phyloP scores from a whole-genome alignment of 768 basidiomycete genomes.

The Myochromella boudieri region DNA sequence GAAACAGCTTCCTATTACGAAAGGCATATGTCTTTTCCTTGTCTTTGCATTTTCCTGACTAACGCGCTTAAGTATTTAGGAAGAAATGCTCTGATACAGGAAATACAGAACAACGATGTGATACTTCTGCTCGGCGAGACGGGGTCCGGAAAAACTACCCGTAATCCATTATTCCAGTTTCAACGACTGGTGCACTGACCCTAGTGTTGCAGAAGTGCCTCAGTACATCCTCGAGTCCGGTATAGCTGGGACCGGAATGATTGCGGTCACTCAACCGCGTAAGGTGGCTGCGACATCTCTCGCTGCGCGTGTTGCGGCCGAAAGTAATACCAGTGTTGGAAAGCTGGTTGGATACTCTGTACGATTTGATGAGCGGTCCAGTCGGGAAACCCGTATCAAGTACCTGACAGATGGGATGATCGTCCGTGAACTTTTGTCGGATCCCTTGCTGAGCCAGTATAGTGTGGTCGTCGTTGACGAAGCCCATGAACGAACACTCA shows the following conservation, averaged over 20 bases:
- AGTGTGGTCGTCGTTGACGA: slow-evolving; percentile 93
- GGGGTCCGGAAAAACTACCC: slow-evolving; percentile 97
- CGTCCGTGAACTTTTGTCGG: slow-evolving; percentile 85
- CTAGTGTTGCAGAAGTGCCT: slow-evolving; percentile 72
- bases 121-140: slow-evolving; percentile 94
- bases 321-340: slow-evolving; percentile 75
- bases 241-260: slow-evolving; percentile 66
- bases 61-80: slow-evolving; percentile 41
- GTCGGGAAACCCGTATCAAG: slow-evolving; percentile 81
- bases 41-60: background rate
- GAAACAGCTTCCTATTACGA: slow-evolving; percentile 73
- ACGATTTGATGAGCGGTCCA: slow-evolving; percentile 86
- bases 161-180: slow-evolving; percentile 32
- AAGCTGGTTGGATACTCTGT: slow-evolving; percentile 89
- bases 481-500: slow-evolving; percentile 92
- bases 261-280: slow-evolving; percentile 94
- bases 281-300: slow-evolving; percentile 94
- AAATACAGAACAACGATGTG: slow-evolving; percentile 76
- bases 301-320: slow-evolving; percentile 86
- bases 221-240: slow-evolving; percentile 91
- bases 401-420: slow-evolving; percentile 99
- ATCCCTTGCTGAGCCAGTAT: slow-evolving; percentile 75
- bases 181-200: background rate
- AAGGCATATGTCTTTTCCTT: slow-evolving; percentile 45
- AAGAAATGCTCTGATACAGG: slow-evolving; percentile 69